Percentiles rank a stretch among this genome's conserved stretches.
Evolutionary conservation across 2,329 filamentous ascomycete genomes (phyloP).

Genomic region (Alternaria viburni): DNA sequence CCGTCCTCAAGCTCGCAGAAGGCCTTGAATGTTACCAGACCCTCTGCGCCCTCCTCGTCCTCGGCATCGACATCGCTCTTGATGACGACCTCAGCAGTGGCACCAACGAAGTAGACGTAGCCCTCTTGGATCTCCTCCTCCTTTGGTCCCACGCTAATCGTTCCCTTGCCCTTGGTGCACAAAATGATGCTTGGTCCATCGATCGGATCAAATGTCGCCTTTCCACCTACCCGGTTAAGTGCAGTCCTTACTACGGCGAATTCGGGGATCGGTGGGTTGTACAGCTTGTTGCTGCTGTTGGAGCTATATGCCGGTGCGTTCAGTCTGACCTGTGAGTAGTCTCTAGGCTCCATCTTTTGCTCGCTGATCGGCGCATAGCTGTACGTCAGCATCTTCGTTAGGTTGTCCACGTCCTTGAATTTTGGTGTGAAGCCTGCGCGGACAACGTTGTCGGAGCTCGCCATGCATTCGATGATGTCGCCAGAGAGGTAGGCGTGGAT

Average conservation of each 20-base stretch:
- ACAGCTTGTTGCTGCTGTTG: slow-evolving; percentile 73
- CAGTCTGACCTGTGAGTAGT: slow-evolving; percentile 85
- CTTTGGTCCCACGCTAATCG: slow-evolving; percentile 83
- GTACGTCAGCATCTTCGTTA: slow-evolving; percentile 93
- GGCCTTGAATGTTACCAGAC: slow-evolving; percentile 88
- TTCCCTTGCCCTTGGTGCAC: slow-evolving; percentile 82
- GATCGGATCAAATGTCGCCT: slow-evolving; percentile 86
- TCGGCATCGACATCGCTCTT: slow-evolving; percentile 65
- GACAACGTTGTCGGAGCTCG: slow-evolving; percentile 97
- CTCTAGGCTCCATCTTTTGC: slow-evolving; percentile 87
- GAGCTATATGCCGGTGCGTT: slow-evolving; percentile 84
- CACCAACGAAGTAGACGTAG: slow-evolving; percentile 71
- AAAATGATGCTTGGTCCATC: slow-evolving; percentile 92
- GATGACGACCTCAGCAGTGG: slow-evolving; percentile 81
- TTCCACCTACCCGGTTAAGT: slow-evolving; percentile 72
- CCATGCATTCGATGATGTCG: slow-evolving; percentile 99
- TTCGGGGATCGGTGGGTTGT: slow-evolving; percentile 96
- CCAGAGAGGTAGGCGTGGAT: slow-evolving; percentile 94
- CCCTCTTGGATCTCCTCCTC: slow-evolving; percentile 67
- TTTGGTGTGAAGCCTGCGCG: slow-evolving; percentile 97
- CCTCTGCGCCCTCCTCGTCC: slow-evolving; percentile 54
- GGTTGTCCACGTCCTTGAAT: slow-evolving; percentile 92
- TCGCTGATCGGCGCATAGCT: slow-evolving; percentile 91
- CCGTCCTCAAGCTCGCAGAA: slow-evolving; percentile 76
- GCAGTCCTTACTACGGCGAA: slow-evolving; percentile 87